Base-by-base conservation (phyloP, 495 filamentous ascomycete genomes). In the Neurospora discreta region DNA sequence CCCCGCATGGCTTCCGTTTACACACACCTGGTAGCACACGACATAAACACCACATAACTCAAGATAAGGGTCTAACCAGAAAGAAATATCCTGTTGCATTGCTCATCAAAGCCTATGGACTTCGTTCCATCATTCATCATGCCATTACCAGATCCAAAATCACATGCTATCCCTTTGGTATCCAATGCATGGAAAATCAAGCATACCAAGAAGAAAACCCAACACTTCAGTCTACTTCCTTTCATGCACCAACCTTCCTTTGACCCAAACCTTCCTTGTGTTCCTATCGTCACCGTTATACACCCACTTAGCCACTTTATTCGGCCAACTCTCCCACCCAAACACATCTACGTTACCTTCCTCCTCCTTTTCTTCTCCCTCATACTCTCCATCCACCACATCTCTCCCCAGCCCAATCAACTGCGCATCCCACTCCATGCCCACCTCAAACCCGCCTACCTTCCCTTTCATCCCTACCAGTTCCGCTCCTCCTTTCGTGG, bases 341-440 rank as follows among this genome's bases (percentile, higher is more conserved):
- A 94, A 97, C 10, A 95, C 77, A 84, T 97, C 93, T 7, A 95
- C 92, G 38, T 87, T 82, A 0, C 87, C 81, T 26, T 77, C 71
- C 39, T 78, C 80, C 41, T 71, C 75, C 1, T 76, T 75, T 58
- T 76, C 77, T 13, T 80, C 75, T 5, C 72, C 69, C 8, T 33
- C 52, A 16, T 60, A 60, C 38, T 78, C 83, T 3, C 78, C 84
- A 5, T 82, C 75, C 68, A 73, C 78, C 70, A 71, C 76, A 4
- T 85, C 87, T 5, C 71, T 58, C 13, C 82, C 86, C 30, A 94
- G 77, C n/a, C 86, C 82, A 46, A 97, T 83, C 75, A 95, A 81
- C 82, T 95, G 90, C 75, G 91, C 93, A 86, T 97, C 94, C 89
- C 90, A 97, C 75, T 92, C 86, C 92, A 89, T 95, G n/a, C 93